phyloP scores from a whole-genome alignment of 2,329 filamentous ascomycete species.

The Pleurostoma richardsiae region DNA sequence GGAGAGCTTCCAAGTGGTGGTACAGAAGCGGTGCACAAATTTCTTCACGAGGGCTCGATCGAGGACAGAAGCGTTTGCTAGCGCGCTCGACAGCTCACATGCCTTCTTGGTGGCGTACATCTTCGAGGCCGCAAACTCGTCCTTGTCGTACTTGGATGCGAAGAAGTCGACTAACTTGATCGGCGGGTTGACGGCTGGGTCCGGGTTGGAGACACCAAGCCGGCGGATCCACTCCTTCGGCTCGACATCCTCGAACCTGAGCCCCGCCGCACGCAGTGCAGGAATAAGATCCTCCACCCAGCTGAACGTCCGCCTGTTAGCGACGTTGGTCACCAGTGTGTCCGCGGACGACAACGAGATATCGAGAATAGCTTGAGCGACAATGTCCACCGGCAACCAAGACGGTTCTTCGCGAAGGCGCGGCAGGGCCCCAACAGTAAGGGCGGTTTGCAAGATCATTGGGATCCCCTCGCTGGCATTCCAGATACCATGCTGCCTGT shows the following conservation, averaged over 20 bases:
- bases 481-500: constrained; percentile 42
- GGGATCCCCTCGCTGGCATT: constrained; percentile 47
- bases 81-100: constrained; percentile 36
- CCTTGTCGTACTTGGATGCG: constrained; percentile 37
- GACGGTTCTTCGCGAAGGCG: constrained; percentile 35
- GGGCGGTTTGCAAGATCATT: constrained; percentile 40
- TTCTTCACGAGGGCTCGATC: constrained; percentile 27
- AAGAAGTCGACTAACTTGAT: constrained; percentile 52
- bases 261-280: constrained; percentile 33
- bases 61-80: constrained; percentile 26
- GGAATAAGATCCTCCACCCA: constrained; percentile 48
- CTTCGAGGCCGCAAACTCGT: constrained; percentile 38
- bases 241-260: constrained; percentile 38
- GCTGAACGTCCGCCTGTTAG: constrained; percentile 39
- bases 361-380: constrained; percentile 33
- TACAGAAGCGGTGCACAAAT: constrained; percentile 27
- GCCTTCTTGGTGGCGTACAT: constrained; percentile 30
- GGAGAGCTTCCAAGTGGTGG: constrained; percentile 33
- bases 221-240: constrained; percentile 36
- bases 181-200: constrained; percentile 41
- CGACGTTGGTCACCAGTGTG: constrained; percentile 38
- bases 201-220: constrained; percentile 35
- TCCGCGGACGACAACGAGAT: constrained; percentile 21
- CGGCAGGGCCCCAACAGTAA: constrained; percentile 37
- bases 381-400: constrained; percentile 41